Percentiles rank a stretch among this genome's conserved stretches.
Evolutionary conservation across 78 protist species (phyloP).

Genomic region (Polysphondylium violaceum): DNA sequence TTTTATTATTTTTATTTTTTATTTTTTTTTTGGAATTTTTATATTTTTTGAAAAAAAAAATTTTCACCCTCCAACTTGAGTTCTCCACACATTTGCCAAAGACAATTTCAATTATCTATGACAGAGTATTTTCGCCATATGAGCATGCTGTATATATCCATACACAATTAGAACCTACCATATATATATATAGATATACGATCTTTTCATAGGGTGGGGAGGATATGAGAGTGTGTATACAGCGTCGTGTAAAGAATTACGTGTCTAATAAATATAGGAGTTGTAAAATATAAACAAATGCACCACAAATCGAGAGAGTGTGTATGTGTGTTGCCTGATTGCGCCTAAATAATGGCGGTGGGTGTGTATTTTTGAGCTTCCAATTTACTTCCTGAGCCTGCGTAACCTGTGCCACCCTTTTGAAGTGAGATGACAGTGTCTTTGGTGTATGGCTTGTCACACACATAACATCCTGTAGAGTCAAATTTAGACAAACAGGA

Average conservation of each 20-base stretch:
- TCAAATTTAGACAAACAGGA: conserved; percentile 1
- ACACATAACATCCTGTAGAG: not conserved
- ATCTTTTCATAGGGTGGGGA: not conserved
- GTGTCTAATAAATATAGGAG: too few relatives aligned
- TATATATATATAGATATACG: not conserved
- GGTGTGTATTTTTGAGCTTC: conserved; percentile 32
- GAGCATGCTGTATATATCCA: too few relatives aligned
- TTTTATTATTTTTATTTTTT: too few relatives aligned
- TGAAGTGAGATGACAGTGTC: not conserved
- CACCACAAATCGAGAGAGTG: too few relatives aligned
- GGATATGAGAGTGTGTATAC: too few relatives aligned
- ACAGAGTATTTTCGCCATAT: too few relatives aligned
- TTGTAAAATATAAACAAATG: too few relatives aligned
- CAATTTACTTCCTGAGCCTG: conserved; percentile 7
- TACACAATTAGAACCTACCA: not conserved
- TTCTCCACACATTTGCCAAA: not conserved
- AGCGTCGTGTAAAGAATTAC: too few relatives aligned
- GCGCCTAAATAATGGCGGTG: conserved; percentile 51
- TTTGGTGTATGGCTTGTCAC: conserved; percentile 15
- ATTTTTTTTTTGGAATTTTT: too few relatives aligned
- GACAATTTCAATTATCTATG: too few relatives aligned
- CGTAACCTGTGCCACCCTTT: conserved; percentile 33
- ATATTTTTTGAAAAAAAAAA: not conserved
- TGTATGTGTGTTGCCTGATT: too few relatives aligned
- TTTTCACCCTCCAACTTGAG: not conserved